Evolutionary conservation across 179 eudicot genomes (phyloP), one percentile per base, ranked within the genome.

Genomic region (Actinidia arguta): DNA sequence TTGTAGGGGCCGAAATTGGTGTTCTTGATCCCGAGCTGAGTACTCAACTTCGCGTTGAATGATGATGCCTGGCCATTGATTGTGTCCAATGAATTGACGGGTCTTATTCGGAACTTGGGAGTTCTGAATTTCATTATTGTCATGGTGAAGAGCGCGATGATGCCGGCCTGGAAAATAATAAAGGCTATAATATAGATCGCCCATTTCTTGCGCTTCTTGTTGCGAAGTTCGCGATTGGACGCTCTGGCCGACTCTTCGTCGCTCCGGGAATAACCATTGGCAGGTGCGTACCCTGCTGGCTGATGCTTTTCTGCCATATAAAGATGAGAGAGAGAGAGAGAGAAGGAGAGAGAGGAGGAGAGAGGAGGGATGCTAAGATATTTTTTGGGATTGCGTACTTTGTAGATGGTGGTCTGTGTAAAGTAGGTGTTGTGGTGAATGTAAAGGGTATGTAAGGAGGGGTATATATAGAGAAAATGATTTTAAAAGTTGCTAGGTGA

Each of bases 11-110:
- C 84, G 25, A 77, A 86, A 27, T 83, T 86, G 42, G 77, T 36
- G 86, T 86, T 86, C 68, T 81, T 83, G 22, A 87, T 63, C n/a
- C 72, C 46, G 3, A 87, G 52, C 2, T 22, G 59, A 10, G 85
- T 54, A 5, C 27, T 82, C 78, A 82, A 50, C 5, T 1, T 48
- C 13, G 70, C 51, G 51, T 59, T 39, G 51, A 84, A 73, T 48
- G 82, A 67, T 1, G 85, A 13, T 27, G 78, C 63, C 8, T 24
- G 83, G n/a, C 69, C 78, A 52, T 55, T 36, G 18, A 78, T 68
- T 25, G 55, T 55, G 7, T 31, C 42, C 24, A 84, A 20, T 0
- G 79, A 31, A 31, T 31, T 47, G 61, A 77, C 87, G 2, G 78
- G 73, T 6, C 55, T 44, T 8, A 87, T 24, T 27, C 81, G 80